phyloP scores from a whole-genome alignment of 805 yeast genomes.

The Myxozyma sirexii region DNA sequence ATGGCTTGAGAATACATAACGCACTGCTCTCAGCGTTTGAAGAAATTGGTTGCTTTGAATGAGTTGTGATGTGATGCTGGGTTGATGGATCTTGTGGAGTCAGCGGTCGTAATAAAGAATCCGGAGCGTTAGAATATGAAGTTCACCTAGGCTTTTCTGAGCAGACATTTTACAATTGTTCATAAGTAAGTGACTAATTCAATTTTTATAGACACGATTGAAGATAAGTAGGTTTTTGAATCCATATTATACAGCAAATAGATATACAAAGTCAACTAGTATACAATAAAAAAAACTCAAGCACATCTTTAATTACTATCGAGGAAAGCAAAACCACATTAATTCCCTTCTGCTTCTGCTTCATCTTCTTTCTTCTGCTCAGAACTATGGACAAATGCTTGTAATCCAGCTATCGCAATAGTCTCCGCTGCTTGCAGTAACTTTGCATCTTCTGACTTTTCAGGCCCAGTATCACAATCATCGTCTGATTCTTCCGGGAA shows the following conservation, averaged over 20 bases:
- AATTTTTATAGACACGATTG: too few relatives aligned
- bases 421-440: background rate
- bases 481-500: slow-evolving; percentile 26
- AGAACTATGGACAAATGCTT: background rate
- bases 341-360: too few relatives aligned
- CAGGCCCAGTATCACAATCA: slow-evolving; percentile 1
- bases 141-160: background rate
- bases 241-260: background rate
- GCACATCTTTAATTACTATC: too few relatives aligned
- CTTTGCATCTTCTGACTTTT: background rate
- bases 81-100: background rate
- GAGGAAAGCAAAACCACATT: too few relatives aligned
- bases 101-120: too few relatives aligned
- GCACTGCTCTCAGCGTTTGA: background rate
- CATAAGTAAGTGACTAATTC: background rate
- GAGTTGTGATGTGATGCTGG: background rate
- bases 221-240: too few relatives aligned
- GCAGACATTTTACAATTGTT: background rate
- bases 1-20: slow-evolving; percentile 26
- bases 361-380: background rate
- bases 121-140: background rate
- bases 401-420: slow-evolving; percentile 4
- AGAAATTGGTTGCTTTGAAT: background rate
- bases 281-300: background rate
- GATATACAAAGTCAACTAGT: background rate